These are phyloP conservation scores for Colletotrichum liriopes DNA, from an alignment of 2,329 filamentous ascomycete species.

Conservation along the genomic window DNA sequence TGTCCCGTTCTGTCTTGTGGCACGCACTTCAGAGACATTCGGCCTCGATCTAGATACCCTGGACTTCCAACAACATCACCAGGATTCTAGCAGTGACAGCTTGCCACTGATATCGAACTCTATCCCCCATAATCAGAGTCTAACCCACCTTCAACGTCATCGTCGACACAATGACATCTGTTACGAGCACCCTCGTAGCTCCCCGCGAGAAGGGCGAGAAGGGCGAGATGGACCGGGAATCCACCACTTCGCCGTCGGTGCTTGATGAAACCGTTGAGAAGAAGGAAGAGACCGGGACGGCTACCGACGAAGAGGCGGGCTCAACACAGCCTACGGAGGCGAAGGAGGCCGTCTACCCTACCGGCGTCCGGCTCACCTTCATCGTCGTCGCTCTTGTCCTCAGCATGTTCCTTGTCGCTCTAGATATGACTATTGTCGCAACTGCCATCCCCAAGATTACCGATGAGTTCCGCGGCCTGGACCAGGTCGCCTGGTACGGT, in stretches of 20 bases:
- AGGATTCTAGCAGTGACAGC: neutral
- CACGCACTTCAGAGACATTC: conserved; percentile 31
- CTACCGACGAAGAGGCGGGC: conserved; percentile 39
- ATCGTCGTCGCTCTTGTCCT: conserved; percentile 64
- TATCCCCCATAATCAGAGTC: neutral
- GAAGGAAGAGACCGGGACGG: conserved; percentile 32
- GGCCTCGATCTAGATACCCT: conserved; percentile 5
- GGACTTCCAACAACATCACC: neutral
- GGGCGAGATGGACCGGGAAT: conserved; percentile 32
- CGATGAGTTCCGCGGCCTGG: conserved; percentile 65
- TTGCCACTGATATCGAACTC: neutral
- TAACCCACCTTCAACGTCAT: neutral
- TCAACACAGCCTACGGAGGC: conserved; percentile 25
- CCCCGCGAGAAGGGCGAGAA: conserved; percentile 32
- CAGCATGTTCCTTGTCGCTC: conserved; percentile 64
- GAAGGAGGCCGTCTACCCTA: conserved; percentile 56
- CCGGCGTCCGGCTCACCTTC: conserved; percentile 56
- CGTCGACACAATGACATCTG: conserved; percentile 32
- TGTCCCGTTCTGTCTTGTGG: conserved; percentile 11
- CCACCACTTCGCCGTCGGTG: conserved; percentile 39
- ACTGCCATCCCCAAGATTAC: conserved; percentile 72
- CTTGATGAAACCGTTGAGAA: conserved; percentile 25
- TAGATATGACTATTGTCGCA: conserved; percentile 70
- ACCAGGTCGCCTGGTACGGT: conserved; percentile 73
- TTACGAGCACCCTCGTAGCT: conserved; percentile 30